These are phyloP conservation scores for carrot (Daucus carota) DNA, from an alignment of 129 eudicot species.

Conservation along the genomic window DH1_v3.0 NC_030389.2:2159001-2159500, in stretches of 20 bases:
- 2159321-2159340: neutral
- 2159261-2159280: neutral
- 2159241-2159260: neutral
- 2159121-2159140: conserved; percentile 33
- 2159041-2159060: neutral
- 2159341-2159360: neutral
- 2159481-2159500: too few species aligned
- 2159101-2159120: neutral
- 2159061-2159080: neutral
- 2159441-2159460: too few species aligned
- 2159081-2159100: neutral
- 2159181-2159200: too few species aligned
- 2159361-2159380: neutral
- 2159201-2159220: neutral
- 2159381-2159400: neutral
- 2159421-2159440: too few species aligned
- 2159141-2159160: neutral
- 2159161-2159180: neutral
- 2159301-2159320: neutral
- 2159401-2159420: neutral
- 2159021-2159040: conserved; percentile 89
- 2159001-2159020: conserved; percentile 90
- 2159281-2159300: neutral
- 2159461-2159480: too few species aligned
- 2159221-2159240: neutral